Evolutionary conservation across 2,329 filamentous ascomycete genomes (phyloP).

Genomic region (Xylariaceae sp.): DNA sequence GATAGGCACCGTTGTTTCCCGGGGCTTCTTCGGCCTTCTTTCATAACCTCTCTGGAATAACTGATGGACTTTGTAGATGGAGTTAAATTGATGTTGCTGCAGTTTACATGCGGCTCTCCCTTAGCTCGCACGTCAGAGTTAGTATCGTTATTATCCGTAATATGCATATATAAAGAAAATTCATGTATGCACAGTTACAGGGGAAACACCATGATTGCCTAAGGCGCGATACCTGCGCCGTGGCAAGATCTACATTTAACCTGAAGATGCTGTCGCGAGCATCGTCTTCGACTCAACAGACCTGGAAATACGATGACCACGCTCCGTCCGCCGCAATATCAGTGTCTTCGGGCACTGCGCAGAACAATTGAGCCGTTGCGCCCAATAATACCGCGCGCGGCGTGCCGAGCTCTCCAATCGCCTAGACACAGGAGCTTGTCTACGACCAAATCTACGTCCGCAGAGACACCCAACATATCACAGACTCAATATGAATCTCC

Average conservation of each 20-base stretch:
- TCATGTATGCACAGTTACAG: no score
- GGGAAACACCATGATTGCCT: no score
- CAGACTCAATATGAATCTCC: not conserved
- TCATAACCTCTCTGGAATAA: no score
- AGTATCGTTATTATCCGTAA: no score
- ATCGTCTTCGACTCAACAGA: no score
- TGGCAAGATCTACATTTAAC: not conserved
- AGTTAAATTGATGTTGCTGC: no score
- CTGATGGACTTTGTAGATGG: no score
- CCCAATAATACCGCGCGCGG: not conserved
- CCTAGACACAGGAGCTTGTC: constrained; percentile 9
- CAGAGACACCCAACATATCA: constrained; percentile 1
- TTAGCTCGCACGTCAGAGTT: no score
- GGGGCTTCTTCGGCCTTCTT: no score
- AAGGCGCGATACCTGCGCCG: not conserved
- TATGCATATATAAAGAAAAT: no score
- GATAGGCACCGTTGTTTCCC: no score
- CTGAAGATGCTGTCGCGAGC: not conserved
- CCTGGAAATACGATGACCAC: not conserved
- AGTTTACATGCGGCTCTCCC: no score
- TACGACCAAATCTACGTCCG: constrained; percentile 1
- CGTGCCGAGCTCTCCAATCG: not conserved
- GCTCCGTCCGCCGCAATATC: constrained; percentile 11
- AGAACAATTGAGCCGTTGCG: constrained; percentile 3
- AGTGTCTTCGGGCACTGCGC: constrained; percentile 9